Base-by-base conservation (phyloP, 768 basidiomycete species). In the Russula griseocarnosa region DNA sequence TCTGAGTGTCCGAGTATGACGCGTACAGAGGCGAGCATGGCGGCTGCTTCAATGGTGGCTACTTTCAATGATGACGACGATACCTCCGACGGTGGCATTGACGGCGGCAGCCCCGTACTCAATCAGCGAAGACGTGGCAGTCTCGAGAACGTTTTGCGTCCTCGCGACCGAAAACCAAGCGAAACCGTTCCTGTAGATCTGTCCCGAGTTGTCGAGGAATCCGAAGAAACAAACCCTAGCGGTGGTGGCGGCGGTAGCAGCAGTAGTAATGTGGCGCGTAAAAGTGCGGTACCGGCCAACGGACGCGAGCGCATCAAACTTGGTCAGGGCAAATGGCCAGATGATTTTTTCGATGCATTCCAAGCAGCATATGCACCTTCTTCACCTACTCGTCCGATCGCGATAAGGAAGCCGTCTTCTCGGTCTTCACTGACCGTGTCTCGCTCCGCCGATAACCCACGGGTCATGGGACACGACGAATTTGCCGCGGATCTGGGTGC, bases 251-350 rank as follows among this genome's bases (percentile, higher is more conserved):
- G 57, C 68, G 63, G 59, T 65, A 63, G 26, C 52, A 2, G 28
- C 26, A 24, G 6, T 22, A 24, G n/a, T 30, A n/a, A 34, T 20
- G 62, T 66, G 64, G 69, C 66, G 65, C 66, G 67, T 67, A 28
- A 71, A 70, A 64, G 61, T 67, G 14, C 77, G 65, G 70, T 70
- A 67, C 38, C 26, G 5, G 52, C 77, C 75, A 60, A 77, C 74
- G 67, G 70, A 38, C 70, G 73, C 50, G 72, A 66, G 76, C 69
- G 77, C 26, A 78, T 90, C 66, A 80, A 84, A 60, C 81, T 90
- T 38, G 83, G 85, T 38, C 88, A 90, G 72, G 89, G 87, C 62
- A 90, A 87, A 73, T 91, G 88, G 88, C 88, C 90, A 0, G 88
- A 90, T 74, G 89, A 90, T 73, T 88, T 90, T 71, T 72, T 91